A percentile compares a stretch with the other conserved stretches of the same genome.
These are phyloP conservation scores for Lactarius quietus DNA, from an alignment of 768 basidiomycete species.

Conservation along the genomic window DNA sequence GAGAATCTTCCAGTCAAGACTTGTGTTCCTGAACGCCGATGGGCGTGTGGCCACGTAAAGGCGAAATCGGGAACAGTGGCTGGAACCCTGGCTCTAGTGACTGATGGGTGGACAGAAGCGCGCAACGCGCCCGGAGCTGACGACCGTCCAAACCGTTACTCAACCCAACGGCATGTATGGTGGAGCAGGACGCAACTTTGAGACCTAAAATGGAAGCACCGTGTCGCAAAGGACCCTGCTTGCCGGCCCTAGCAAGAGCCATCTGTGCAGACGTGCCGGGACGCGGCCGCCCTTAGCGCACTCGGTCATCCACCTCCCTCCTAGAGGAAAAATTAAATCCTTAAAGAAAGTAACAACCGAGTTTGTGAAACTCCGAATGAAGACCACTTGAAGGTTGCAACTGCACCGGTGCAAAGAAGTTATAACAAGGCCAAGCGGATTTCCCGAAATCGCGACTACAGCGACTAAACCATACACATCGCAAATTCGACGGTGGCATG, in stretches of 20 bases:
- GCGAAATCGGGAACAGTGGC: not conserved
- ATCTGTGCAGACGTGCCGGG: not conserved
- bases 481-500: slow-evolving; percentile 11
- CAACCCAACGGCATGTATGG: not conserved
- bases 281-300: not conserved
- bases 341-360: not conserved
- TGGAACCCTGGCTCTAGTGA: not conserved
- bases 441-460: not conserved
- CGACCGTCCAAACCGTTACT: not conserved
- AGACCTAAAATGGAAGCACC: not conserved
- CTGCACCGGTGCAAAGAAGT: not conserved
- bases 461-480: slow-evolving; percentile 13
- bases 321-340: not conserved
- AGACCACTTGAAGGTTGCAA: not conserved
- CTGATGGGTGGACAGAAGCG: not conserved
- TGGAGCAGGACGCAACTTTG: not conserved
- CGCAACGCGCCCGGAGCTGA: not conserved
- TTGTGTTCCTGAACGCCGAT: not conserved
- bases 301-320: not conserved
- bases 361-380: not conserved
- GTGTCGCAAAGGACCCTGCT: not conserved
- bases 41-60: not conserved
- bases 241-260: not conserved
- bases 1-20: not conserved
- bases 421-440: not conserved